These are phyloP conservation scores for Rhodomyrtus psidioides DNA, from an alignment of 441 rosid species.

Conservation along the genomic window DNA sequence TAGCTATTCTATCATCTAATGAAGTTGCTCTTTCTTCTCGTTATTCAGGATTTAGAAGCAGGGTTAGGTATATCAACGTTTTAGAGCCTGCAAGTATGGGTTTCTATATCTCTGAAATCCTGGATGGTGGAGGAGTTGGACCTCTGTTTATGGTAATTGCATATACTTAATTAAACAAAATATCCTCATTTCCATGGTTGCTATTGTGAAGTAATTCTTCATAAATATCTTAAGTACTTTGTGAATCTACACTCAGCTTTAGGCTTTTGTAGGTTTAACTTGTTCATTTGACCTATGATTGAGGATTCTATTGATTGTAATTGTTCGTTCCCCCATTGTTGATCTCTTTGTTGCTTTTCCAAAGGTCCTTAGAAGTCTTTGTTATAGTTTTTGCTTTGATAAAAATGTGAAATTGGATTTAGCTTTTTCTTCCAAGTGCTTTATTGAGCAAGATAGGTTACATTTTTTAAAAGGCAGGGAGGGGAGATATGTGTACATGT, in stretches of 20 bases:
- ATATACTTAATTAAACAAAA: not conserved
- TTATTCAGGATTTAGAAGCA: conserved; percentile 89
- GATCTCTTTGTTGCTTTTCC: not conserved
- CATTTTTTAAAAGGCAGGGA: not conserved
- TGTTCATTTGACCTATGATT: not conserved
- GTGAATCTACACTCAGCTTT: not conserved
- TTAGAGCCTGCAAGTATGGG: conserved; percentile 77
- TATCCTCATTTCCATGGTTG: not conserved
- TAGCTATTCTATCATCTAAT: not conserved
- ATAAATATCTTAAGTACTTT: not conserved
- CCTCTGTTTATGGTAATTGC: conserved; percentile 85
- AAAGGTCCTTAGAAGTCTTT: too few relatives aligned
- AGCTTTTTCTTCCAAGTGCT: not conserved
- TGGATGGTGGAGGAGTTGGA: conserved; percentile 65
- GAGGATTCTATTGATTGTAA: not conserved
- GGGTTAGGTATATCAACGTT: conserved; percentile 71
- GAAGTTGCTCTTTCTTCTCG: not conserved
- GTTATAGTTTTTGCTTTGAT: not conserved
- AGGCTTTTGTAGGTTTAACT: not conserved
- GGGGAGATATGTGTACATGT: not conserved
- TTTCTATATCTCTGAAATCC: conserved; percentile 84
- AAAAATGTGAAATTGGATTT: not conserved
- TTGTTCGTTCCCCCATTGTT: not conserved
- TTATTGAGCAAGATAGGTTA: not conserved
- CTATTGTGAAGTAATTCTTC: not conserved